Evolutionary conservation across 345 rosid species (phyloP).

Genomic region (Euphorbia pulcherrima): DNA sequence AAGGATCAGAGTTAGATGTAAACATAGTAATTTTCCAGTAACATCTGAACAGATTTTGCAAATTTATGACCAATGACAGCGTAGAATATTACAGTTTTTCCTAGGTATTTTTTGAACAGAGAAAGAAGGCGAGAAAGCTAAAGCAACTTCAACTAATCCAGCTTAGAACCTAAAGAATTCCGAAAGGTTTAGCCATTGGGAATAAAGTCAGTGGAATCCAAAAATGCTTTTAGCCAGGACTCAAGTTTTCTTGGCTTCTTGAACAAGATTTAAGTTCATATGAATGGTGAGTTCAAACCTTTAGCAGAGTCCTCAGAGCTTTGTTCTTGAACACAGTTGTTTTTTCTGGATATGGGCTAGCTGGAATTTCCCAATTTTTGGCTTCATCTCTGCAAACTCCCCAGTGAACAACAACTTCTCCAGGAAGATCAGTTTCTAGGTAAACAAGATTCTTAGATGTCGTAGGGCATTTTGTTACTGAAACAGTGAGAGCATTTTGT

Average conservation of each 20-base stretch:
- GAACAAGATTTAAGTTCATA: neutral
- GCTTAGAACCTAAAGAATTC: neutral
- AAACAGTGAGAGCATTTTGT: constrained; percentile 51
- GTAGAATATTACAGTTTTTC: neutral
- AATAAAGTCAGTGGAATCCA: neutral
- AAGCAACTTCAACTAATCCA: neutral
- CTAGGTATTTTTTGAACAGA: neutral
- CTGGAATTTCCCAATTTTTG: constrained; percentile 78
- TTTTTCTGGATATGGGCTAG: constrained; percentile 71
- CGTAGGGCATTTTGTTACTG: constrained; percentile 60
- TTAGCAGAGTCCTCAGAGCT: constrained; percentile 75
- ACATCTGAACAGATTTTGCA: constrained; percentile 1
- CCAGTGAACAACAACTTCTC: constrained; percentile 90
- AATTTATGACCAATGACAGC: neutral
- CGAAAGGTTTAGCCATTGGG: neutral
- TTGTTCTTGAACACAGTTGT: constrained; percentile 68
- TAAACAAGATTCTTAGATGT: constrained; percentile 53
- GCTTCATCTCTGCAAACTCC: constrained; percentile 80
- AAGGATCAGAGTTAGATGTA: neutral
- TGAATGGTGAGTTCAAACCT: constrained; percentile 39
- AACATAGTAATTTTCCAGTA: neutral
- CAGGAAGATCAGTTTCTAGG: constrained; percentile 78
- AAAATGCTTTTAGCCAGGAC: neutral
- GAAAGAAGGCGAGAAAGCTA: neutral
- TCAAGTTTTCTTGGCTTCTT: constrained; percentile 4